Evolutionary conservation across 176 grass and related monocot genomes (phyloP), one percentile per base, ranked within the genome.

Genomic region (Chloris gayana): DNA sequence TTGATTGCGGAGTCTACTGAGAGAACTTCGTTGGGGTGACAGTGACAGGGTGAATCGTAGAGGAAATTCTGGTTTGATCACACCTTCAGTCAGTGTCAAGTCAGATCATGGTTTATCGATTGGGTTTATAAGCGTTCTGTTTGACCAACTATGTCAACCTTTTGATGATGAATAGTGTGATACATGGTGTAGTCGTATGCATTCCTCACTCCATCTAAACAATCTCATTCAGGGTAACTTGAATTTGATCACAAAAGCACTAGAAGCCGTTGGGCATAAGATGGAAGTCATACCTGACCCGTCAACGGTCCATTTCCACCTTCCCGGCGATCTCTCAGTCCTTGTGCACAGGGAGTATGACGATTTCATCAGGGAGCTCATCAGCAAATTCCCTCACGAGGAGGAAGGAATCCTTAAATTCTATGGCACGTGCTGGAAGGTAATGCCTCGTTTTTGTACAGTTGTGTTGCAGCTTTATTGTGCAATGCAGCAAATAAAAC

Each of bases 251-350:
- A 98, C 95, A 4, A 69, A 83, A 92, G 92, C 95, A 69, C 72
- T 94, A 46, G 81, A 84, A 71, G 95, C 88, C 31, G 95, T 98
- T 26, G 95, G 90, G 60, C 80, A 76, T 37, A 98, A 83, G 90
- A 92, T 98, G 87, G 82, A 94, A 81, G 92, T 94, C 64, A 88
- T 98, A 89, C 92, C 95, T 18, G 95, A 92, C 67, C 95, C 92
- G 56, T 88, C 87, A 54, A 94, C 90, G 0, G 95, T 98, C 32
- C 88, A 94, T 87, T 98, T 94, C 77, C 90, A 98, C 75, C 83
- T 98, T 64, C 95, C 95, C 9, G 82, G 88, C 61, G 76, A 87
- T 30, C 85, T 98, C 39, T 98, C 90, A 19, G 88, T 93, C 81
- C 83, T 87, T 67, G 92, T 94, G 67, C 91, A 98, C 64, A 86